phyloP scores from a whole-genome alignment of 345 rosid genomes.

The Salix purpurea region DNA sequence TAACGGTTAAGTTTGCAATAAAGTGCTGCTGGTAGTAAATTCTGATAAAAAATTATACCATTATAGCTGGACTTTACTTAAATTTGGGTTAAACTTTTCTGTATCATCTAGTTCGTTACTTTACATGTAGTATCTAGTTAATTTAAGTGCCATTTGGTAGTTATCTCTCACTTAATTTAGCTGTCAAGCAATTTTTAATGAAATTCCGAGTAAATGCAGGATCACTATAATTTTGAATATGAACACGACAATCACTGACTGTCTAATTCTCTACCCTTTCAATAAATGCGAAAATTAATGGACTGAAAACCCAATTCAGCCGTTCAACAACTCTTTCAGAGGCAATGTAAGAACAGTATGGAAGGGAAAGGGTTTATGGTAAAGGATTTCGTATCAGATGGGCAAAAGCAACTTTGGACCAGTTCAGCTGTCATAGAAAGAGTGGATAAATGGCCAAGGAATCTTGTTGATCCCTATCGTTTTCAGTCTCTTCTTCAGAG shows the following conservation, averaged over 20 bases:
- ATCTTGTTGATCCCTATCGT: conserved; percentile 37
- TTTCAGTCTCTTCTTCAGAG: conserved; percentile 16
- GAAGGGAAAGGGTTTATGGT: not conserved
- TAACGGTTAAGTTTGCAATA: not conserved
- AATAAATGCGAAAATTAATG: conserved; percentile 16
- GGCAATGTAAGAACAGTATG: conserved; percentile 8
- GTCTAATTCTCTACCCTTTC: not conserved
- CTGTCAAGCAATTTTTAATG: not conserved
- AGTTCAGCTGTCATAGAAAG: conserved; percentile 33
- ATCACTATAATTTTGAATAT: not conserved
- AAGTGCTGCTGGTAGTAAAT: not conserved
- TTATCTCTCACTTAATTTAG: not conserved
- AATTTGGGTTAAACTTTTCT: not conserved
- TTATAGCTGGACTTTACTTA: not conserved
- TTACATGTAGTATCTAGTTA: not conserved
- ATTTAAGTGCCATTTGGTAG: not conserved
- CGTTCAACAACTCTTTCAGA: conserved; percentile 2
- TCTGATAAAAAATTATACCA: not conserved
- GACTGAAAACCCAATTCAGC: conserved; percentile 11
- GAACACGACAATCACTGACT: not conserved
- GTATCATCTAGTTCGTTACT: not conserved
- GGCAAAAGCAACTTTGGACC: conserved; percentile 30
- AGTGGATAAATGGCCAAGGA: conserved; percentile 48
- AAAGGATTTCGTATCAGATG: conserved; percentile 10
- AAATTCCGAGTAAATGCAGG: not conserved